Conservation (phyloP, 2,329 filamentous ascomycete species). For the Paecilomyces sp. region DNA sequence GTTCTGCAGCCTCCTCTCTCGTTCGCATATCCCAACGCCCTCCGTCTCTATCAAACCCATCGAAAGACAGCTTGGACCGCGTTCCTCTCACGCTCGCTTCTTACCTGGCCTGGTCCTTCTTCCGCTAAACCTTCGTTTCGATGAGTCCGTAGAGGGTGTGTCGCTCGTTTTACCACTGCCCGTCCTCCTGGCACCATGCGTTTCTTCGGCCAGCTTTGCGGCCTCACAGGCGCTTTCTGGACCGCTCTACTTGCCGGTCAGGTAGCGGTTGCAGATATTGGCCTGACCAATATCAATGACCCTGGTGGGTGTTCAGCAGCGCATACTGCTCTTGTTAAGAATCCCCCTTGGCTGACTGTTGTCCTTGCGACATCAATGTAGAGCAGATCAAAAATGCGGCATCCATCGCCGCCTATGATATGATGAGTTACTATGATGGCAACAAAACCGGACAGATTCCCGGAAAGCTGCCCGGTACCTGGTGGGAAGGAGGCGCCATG, state of each 20-base stretch:
- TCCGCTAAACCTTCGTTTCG: not conserved
- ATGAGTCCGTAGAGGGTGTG: not conserved
- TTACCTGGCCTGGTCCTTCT: not conserved
- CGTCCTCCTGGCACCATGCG: not conserved
- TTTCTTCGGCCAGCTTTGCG: not conserved
- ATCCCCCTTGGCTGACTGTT: not conserved
- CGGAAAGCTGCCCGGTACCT: conserved; percentile 32
- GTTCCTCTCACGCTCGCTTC: not conserved
- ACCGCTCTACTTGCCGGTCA: not conserved
- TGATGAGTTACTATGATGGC: conserved; percentile 32
- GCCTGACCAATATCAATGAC: not conserved
- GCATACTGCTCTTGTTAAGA: not conserved
- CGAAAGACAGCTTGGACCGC: not conserved
- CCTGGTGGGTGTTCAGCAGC: not conserved
- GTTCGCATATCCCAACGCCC: not conserved
- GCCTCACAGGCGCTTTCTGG: not conserved
- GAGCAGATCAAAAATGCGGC: conserved; percentile 27
- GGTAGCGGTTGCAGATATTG: not conserved
- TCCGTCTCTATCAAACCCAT: not conserved
- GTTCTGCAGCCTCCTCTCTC: not conserved
- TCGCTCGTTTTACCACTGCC: not conserved
- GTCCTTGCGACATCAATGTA: not conserved
- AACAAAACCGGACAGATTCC: conserved; percentile 31
- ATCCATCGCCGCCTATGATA: conserved; percentile 28
- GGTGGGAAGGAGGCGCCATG: conserved; percentile 69